A percentile compares a stretch with the other conserved stretches of the same genome.
Conservation (phyloP, 2,329 filamentous ascomycete species). For the Diplodia mutila region DNA sequence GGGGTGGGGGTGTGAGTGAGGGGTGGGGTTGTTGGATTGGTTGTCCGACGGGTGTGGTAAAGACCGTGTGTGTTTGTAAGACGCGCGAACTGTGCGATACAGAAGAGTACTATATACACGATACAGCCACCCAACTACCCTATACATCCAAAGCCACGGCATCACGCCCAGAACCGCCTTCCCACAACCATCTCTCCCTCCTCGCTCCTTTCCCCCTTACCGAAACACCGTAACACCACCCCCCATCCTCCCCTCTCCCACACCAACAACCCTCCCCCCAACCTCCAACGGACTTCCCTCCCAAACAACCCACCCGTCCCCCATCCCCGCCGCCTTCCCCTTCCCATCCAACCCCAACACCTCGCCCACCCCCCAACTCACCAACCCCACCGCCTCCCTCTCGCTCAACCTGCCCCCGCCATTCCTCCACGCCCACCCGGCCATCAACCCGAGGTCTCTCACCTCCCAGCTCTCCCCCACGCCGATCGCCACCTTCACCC, state of each 20-base stretch:
- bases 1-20: too few relatives aligned
- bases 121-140: too few relatives aligned
- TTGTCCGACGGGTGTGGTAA: too few relatives aligned
- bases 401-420: conserved; percentile 59
- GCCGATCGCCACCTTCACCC: conserved; percentile 62
- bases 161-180: too few relatives aligned
- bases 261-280: conserved; percentile 53
- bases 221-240: not conserved
- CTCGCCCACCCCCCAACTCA: conserved; percentile 61
- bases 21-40: too few relatives aligned
- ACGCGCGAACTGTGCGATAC: too few relatives aligned
- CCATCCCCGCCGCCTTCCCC: conserved; percentile 30
- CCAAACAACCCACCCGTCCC: conserved; percentile 61
- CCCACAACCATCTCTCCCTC: too few relatives aligned
- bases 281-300: conserved; percentile 68
- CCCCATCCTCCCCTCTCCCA: conserved; percentile 18
- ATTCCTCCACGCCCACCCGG: conserved; percentile 64
- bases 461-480: conserved; percentile 66
- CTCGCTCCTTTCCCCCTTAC: not conserved
- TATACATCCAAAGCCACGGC: too few relatives aligned
- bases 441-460: conserved; percentile 62
- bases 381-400: conserved; percentile 60
- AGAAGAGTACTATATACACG: too few relatives aligned
- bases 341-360: conserved; percentile 56
- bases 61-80: too few relatives aligned